These are phyloP conservation scores for Claviceps sp. DNA, from an alignment of 2,329 filamentous ascomycete genomes.

Conservation along the genomic window DNA sequence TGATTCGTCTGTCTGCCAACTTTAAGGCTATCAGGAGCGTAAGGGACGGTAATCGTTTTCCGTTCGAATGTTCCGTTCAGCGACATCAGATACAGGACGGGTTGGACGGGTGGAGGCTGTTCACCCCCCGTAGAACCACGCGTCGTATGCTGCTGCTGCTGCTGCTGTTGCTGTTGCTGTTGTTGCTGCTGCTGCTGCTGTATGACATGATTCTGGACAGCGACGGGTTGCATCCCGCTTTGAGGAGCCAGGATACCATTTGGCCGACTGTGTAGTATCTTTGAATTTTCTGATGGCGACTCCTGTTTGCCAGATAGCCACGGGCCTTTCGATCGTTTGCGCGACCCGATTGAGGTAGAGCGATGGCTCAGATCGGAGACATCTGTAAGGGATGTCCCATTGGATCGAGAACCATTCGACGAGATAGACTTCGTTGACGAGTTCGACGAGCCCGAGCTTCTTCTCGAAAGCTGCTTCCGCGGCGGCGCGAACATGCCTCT, in stretches of 20 bases:
- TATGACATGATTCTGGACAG: slow-evolving; percentile 21
- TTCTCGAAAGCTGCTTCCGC: slow-evolving; percentile 73
- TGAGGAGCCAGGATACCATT: slow-evolving; percentile 28
- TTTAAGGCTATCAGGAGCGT: slow-evolving; percentile 80
- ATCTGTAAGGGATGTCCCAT: slow-evolving; percentile 40
- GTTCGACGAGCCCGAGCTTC: slow-evolving; percentile 75
- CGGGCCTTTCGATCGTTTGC: slow-evolving; percentile 38
- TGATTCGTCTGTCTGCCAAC: slow-evolving; percentile 96
- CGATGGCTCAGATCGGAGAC: slow-evolving; percentile 37
- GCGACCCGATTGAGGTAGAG: slow-evolving; percentile 31
- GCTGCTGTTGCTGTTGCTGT: slow-evolving; percentile 26
- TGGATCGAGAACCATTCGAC: slow-evolving; percentile 45
- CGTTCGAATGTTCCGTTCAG: slow-evolving; percentile 95
- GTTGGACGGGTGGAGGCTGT: slow-evolving; percentile 48
- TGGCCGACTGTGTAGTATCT: slow-evolving; percentile 27
- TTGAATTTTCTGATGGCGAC: slow-evolving; percentile 31
- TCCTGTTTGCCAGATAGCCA: slow-evolving; percentile 39
- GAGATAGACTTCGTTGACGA: slow-evolving; percentile 41
- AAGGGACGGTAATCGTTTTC: slow-evolving; percentile 90
- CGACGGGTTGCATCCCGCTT: slow-evolving; percentile 18
- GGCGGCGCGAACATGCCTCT: slow-evolving; percentile 83
- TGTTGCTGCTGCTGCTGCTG: slow-evolving; percentile 27
- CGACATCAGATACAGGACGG: slow-evolving; percentile 74
- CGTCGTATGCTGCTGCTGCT: slow-evolving; percentile 41
- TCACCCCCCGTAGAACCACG: slow-evolving; percentile 41